These are phyloP conservation scores for Maudiozyma saulgeensis DNA, from an alignment of 805 yeast species.

Conservation along the genomic window DNA sequence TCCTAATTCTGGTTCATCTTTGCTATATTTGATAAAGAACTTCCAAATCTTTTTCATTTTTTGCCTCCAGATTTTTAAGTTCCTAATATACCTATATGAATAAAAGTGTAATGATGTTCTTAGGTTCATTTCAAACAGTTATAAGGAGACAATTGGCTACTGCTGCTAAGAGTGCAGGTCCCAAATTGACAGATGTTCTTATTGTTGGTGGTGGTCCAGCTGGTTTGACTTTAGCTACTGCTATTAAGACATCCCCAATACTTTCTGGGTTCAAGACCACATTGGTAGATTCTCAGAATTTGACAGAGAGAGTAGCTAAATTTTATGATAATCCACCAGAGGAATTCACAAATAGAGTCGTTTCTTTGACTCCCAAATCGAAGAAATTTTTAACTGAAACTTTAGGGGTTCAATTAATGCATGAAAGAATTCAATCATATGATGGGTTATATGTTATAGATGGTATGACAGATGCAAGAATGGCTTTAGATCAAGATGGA, in stretches of 20 bases:
- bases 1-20: too few relatives aligned
- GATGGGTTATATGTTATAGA: conserved; percentile 82
- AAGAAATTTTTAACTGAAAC: conserved; percentile 54
- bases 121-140: not conserved
- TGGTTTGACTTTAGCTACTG: conserved; percentile 78
- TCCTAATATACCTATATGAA: too few relatives aligned
- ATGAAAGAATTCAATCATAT: conserved; percentile 68
- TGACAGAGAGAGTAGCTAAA: conserved; percentile 41
- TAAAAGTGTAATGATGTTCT: too few relatives aligned
- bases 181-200: conserved; percentile 51
- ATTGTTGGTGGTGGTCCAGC: conserved; percentile 98
- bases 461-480: conserved; percentile 53
- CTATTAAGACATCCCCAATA: conserved; percentile 57
- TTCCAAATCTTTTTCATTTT: too few relatives aligned
- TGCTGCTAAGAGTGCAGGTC: conserved; percentile 3
- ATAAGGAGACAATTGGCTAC: conserved; percentile 12
- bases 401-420: conserved; percentile 68
- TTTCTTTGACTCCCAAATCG: conserved; percentile 77
- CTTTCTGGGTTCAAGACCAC: conserved; percentile 53
- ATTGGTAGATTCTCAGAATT: conserved; percentile 62
- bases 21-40: too few relatives aligned
- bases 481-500: conserved; percentile 49
- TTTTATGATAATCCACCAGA: conserved; percentile 32
- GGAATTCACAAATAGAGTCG: conserved; percentile 66
- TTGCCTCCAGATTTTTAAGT: too few relatives aligned